Percentiles rank a stretch among this genome's conserved stretches.
Conservation (phyloP, 2,329 filamentous ascomycete species). For the Colletotrichum navitas region DNA sequence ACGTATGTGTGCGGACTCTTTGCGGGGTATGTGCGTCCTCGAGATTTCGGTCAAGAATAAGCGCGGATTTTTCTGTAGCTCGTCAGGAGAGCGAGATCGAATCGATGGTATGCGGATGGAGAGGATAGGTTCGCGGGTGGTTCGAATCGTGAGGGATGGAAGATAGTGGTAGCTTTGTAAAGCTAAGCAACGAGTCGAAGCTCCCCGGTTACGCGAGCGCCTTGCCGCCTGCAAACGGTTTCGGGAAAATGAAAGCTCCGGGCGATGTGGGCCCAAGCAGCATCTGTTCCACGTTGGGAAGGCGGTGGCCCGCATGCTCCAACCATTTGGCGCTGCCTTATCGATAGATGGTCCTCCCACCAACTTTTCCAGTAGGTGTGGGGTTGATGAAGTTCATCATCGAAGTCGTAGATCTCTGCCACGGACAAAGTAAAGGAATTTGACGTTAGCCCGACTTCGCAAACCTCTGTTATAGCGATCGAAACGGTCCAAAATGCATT, state of each 20-base stretch:
- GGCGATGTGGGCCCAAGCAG: background rate
- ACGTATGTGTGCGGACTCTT: conserved; percentile 46
- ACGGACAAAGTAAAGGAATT: background rate
- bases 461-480: background rate
- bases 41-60: conserved; percentile 25
- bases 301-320: background rate
- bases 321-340: conserved; percentile 40
- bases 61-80: conserved; percentile 6
- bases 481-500: conserved; percentile 76
- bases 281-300: background rate
- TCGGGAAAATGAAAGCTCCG: conserved; percentile 11
- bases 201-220: conserved; percentile 59
- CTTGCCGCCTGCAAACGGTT: conserved; percentile 54
- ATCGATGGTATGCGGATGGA: conserved; percentile 27
- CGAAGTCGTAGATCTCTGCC: conserved; percentile 6
- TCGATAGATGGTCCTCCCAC: conserved; percentile 48
- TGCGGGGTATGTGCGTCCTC: conserved; percentile 45
- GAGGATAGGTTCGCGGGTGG: conserved; percentile 21
- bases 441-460: background rate
- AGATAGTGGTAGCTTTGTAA: conserved; percentile 55
- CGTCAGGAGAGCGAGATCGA: conserved; percentile 28
- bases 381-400: conserved; percentile 18
- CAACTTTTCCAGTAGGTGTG: conserved; percentile 32
- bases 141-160: conserved; percentile 50
- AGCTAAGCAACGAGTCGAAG: conserved; percentile 51